Conservation (phyloP, 1,284 basidiomycete species). For the Austropuccinia psidii region DNA sequence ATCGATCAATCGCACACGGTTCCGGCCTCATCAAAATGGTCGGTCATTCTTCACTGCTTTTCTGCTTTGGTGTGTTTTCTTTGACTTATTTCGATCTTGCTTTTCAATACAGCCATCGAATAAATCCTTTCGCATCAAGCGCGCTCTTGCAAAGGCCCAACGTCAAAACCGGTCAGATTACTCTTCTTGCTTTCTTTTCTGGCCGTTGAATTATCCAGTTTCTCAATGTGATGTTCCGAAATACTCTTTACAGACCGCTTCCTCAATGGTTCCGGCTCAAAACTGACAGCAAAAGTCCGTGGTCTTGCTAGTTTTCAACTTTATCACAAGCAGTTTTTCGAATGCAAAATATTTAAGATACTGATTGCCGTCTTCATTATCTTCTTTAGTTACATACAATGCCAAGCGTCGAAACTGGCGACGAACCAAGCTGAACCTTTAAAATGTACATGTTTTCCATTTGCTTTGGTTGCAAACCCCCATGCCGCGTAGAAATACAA, state of each 20-base stretch:
- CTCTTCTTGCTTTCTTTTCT: neutral
- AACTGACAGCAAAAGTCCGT: conserved; percentile 83
- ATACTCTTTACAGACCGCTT: conserved; percentile 61
- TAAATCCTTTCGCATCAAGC: conserved; percentile 95
- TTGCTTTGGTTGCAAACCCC: no score
- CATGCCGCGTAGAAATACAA: no score
- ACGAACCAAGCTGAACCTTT: conserved; percentile 89
- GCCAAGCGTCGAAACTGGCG: conserved; percentile 91
- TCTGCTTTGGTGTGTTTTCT: conserved; percentile 63
- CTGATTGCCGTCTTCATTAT: neutral
- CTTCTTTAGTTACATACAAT: conserved; percentile 59
- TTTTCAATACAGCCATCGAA: conserved; percentile 65
- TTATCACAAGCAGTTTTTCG: neutral
- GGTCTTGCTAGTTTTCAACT: neutral
- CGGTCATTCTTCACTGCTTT: no score
- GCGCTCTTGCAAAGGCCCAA: conserved; percentile 88
- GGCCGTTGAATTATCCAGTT: neutral
- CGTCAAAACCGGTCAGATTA: conserved; percentile 81
- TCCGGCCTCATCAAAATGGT: no score
- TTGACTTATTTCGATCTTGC: conserved; percentile 53
- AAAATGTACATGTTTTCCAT: no score
- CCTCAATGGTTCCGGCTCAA: conserved; percentile 98
- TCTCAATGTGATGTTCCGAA: neutral
- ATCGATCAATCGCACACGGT: no score
- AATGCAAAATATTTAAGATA: neutral